These are phyloP conservation scores for Fusarium denticulatum DNA, from an alignment of 2,329 filamentous ascomycete species.

Conservation along the genomic window DNA sequence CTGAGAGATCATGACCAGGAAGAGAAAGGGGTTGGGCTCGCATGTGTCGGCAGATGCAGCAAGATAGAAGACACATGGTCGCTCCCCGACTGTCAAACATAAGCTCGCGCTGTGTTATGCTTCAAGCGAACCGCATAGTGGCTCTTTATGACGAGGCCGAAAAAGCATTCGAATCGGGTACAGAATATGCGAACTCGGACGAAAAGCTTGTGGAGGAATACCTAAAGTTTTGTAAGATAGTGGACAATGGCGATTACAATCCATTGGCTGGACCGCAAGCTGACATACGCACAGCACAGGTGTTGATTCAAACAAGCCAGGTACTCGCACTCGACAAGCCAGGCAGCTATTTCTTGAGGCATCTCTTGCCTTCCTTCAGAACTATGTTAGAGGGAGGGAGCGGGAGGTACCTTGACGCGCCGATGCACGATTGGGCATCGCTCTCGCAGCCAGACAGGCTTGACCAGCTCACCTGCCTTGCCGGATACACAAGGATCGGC, in stretches of 20 bases:
- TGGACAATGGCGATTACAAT: neutral
- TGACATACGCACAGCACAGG: neutral
- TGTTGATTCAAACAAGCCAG: neutral
- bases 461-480: constrained; percentile 3
- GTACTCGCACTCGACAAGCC: constrained; percentile 3
- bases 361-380: neutral
- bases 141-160: neutral
- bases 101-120: neutral
- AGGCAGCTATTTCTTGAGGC: neutral
- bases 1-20: neutral
- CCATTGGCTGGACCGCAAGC: neutral
- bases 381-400: neutral
- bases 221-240: neutral
- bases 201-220: neutral
- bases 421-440: constrained; percentile 8
- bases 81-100: neutral
- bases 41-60: neutral
- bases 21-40: neutral
- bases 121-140: neutral
- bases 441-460: constrained; percentile 5
- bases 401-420: neutral
- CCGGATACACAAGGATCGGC: neutral
- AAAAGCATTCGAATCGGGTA: neutral
- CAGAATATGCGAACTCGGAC: neutral
- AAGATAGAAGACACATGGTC: neutral